Conservation (phyloP, 257 asterid genomes). For the Ligustrum vulgare region DNA sequence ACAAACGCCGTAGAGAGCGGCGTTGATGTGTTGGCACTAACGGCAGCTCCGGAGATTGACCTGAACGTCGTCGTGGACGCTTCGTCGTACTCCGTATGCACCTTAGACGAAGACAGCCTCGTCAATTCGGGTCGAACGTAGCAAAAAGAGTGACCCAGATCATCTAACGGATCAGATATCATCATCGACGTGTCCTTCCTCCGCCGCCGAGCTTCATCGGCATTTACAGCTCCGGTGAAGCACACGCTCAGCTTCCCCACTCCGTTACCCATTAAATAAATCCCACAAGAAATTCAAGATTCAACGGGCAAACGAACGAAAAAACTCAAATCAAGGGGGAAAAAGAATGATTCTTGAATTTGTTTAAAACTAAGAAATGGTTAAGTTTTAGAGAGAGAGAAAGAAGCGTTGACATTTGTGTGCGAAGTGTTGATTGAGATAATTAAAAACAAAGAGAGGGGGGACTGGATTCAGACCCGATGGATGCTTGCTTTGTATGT, state of each 20-base stretch:
- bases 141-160: constrained; percentile 89
- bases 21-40: constrained; percentile 89
- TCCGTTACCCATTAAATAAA: constrained; percentile 86
- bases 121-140: constrained; percentile 73
- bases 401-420: constrained; percentile 60
- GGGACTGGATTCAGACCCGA: constrained; percentile 32
- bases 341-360: not conserved
- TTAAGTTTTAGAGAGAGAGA: constrained; percentile 22
- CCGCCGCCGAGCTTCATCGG: constrained; percentile 51
- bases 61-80: constrained; percentile 56
- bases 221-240: constrained; percentile 58
- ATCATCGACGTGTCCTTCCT: constrained; percentile 42
- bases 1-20: constrained; percentile 79
- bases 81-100: constrained; percentile 52
- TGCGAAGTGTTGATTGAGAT: constrained; percentile 48
- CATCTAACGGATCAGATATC: constrained; percentile 75
- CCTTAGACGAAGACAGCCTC: constrained; percentile 56
- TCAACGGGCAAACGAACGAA: not conserved
- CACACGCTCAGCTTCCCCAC: constrained; percentile 78
- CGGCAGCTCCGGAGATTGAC: constrained; percentile 92
- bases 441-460: constrained; percentile 35
- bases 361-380: constrained; percentile 21
- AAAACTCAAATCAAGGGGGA: not conserved
- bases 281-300: not conserved
- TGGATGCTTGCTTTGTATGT: constrained; percentile 32